Evolutionary conservation across 108 stramenopile species (phyloP), one percentile per base, ranked within the genome.

Genomic region (Fistulifera pelliculosa): DNA sequence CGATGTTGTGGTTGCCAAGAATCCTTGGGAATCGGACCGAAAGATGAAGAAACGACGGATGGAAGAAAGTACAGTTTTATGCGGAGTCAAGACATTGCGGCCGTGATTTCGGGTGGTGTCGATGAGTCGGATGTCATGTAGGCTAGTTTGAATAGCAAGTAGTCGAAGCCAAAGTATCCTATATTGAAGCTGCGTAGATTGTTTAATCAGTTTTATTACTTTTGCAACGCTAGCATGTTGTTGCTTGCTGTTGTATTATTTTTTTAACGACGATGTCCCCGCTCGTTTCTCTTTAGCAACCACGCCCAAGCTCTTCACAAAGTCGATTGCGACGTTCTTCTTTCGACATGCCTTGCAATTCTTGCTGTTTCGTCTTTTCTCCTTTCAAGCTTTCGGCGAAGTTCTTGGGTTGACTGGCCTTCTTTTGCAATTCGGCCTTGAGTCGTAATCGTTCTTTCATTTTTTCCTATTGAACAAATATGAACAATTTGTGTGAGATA

Each of bases 21-120:
- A 93, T 73, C 91, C 91, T 18, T 93, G 91, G 91, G 91, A 27
- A 93, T 93, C 43, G 91, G 91, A 42, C 91, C 91, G 31, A 93
- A 88, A 47, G 91, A 93, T 58, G 91, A 93, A 58, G 87, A 89
- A 56, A 74, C 83, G 24, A 27, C 76, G 22, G 83, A 85, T 71
- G 91, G 91, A n/a, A 83, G 74, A 52, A 93, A 93, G 65, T 63
- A 89, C 25, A 80, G 78, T 63, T 93, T 80, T 52, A 85, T 89
- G 83, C 58, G 80, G 44, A 67, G 58, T 47, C 57, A 69, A 54
- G 87, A 93, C 68, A 80, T 93, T 71, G 85, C 85, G 25, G 91
- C 84, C 43, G 74, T 82, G 8, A 53, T 93, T 18, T 56, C 72
- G 31, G 84, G 84, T 22, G 80, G 52, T 38, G 48, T 83, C 52